Evolutionary conservation across 148 eudicot genomes (phyloP).

Genomic region (Vaccinium myrtillus): DNA sequence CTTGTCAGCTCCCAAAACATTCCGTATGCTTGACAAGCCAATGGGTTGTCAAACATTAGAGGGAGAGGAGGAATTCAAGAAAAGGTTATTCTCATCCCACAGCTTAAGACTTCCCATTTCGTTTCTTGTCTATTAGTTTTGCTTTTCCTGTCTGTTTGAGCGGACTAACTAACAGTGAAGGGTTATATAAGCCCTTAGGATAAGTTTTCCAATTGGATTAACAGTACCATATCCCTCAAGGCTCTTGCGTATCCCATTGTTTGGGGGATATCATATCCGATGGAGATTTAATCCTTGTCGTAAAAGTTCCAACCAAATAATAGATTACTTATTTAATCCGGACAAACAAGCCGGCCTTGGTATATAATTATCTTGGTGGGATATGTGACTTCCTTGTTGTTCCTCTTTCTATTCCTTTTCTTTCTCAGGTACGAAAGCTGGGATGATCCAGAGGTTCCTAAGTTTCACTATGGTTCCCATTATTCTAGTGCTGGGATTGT

Average conservation of each 20-base stretch:
- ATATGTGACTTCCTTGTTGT: background rate
- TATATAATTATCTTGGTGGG: background rate
- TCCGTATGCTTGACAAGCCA: constrained; percentile 91
- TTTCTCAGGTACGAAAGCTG: constrained; percentile 84
- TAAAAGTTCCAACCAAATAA: background rate
- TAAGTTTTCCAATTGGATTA: background rate
- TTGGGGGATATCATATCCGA: background rate
- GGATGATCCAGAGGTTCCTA: constrained; percentile 99
- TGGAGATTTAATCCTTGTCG: background rate
- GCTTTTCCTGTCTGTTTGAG: background rate
- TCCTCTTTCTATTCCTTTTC: background rate
- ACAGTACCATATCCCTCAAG: background rate
- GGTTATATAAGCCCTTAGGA: background rate
- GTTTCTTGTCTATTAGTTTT: background rate
- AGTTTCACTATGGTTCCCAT: constrained; percentile 98
- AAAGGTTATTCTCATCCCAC: constrained; percentile 50
- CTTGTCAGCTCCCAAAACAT: constrained; percentile 67
- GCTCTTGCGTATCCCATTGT: background rate
- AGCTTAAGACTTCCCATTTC: constrained; percentile 13
- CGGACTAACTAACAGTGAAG: background rate
- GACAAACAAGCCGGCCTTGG: background rate
- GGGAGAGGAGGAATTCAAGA: constrained; percentile 93
- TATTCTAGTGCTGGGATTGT: constrained; percentile 99
- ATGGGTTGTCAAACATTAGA: constrained; percentile 97
- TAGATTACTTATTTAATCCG: background rate